Evolutionary conservation across 306 rosid genomes (phyloP).

Genomic region (Medicago lupulina): DNA sequence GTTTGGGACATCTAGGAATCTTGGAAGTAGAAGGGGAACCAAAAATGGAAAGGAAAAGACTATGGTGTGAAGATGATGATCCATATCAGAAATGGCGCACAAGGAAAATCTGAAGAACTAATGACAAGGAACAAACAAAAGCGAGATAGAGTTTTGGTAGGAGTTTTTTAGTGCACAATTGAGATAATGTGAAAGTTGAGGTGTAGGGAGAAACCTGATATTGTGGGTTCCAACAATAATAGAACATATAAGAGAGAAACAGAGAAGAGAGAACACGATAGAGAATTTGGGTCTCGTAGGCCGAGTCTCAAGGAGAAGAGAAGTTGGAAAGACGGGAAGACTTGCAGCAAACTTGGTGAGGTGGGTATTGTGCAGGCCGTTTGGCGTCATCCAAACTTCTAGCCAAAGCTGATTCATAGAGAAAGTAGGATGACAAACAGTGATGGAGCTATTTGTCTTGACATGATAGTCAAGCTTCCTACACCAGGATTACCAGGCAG

Average conservation of each 20-base stretch:
- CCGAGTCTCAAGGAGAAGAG: not conserved
- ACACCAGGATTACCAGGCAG: not conserved
- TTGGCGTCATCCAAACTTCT: not conserved
- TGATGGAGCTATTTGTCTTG: not conserved
- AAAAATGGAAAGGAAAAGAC: not conserved
- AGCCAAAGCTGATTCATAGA: not conserved
- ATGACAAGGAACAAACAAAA: not conserved
- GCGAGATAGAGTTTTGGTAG: not conserved
- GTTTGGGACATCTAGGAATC: not conserved
- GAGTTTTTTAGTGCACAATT: not conserved
- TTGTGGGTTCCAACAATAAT: not conserved
- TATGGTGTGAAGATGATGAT: not conserved
- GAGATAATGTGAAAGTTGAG: not conserved
- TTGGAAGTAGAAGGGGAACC: not conserved
- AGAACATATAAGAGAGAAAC: not conserved
- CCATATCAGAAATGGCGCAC: not conserved
- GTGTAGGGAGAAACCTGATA: not conserved
- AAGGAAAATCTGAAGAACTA: not conserved
- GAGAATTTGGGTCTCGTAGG: not conserved
- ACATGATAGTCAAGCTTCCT: not conserved
- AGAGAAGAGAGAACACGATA: not conserved
- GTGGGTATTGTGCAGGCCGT: not conserved
- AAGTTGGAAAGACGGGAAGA: not conserved
- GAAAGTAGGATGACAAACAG: not conserved
- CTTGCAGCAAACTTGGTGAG: not conserved